phyloP scores from a whole-genome alignment of 208 protist species.

The Lotmaria passim region DNA sequence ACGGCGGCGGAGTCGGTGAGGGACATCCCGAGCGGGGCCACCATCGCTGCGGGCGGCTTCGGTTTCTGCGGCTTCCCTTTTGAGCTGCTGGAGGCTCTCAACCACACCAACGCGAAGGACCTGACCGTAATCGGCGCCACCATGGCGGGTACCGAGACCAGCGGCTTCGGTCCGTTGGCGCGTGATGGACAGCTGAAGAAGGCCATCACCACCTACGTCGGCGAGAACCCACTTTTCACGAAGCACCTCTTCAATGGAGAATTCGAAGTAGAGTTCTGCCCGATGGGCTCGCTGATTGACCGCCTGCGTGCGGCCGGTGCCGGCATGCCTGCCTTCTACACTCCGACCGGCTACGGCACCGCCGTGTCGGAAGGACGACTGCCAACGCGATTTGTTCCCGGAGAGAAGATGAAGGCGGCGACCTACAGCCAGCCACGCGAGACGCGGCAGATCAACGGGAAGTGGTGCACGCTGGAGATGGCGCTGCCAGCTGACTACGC shows the following conservation, averaged over 20 bases:
- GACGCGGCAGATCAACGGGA: constrained; percentile 80
- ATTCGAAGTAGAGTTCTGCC: constrained; percentile 94
- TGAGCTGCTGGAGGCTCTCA: constrained; percentile 78
- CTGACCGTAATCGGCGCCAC: constrained; percentile 92
- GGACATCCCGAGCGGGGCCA: constrained; percentile 56
- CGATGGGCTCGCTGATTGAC: constrained; percentile 95
- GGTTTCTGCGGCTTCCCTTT: constrained; percentile 92
- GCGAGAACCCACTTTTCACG: constrained; percentile 94
- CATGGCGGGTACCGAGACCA: constrained; percentile 86
- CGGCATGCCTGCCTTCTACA: constrained; percentile 96
- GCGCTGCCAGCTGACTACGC: constrained; percentile 90
- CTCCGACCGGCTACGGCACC: constrained; percentile 92
- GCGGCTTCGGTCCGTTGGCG: constrained; percentile 91
- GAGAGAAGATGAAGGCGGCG: constrained; percentile 71
- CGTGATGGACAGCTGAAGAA: constrained; percentile 74
- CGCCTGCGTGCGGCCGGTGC: constrained; percentile 90
- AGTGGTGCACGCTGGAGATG: constrained; percentile 89
- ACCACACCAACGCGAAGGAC: constrained; percentile 49
- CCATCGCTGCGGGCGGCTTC: constrained; percentile 86
- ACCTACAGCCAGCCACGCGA: constrained; percentile 69
- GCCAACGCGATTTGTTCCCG: constrained; percentile 85
- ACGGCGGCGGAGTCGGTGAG: constrained; percentile 49
- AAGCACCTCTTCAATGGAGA: constrained; percentile 89
- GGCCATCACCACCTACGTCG: constrained; percentile 91
- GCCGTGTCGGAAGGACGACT: constrained; percentile 74